These are phyloP conservation scores for Bathelium albidoporum DNA, from an alignment of 495 filamentous ascomycete species.

Conservation along the genomic window DNA sequence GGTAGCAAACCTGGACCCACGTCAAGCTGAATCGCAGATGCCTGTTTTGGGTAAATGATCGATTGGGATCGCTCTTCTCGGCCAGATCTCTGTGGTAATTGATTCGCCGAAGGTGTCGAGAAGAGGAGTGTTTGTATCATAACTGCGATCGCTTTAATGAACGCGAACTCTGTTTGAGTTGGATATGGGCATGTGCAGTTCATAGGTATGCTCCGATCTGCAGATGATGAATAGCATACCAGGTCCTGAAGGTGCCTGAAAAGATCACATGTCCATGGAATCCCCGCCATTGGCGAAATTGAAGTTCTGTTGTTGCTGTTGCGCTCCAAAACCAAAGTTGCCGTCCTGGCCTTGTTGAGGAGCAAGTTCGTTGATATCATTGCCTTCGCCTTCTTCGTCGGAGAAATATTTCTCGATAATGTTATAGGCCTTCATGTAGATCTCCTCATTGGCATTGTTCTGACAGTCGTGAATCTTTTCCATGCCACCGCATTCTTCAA, in stretches of 20 bases:
- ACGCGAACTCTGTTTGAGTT: not conserved
- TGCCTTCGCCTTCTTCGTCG: slow-evolving; percentile 84
- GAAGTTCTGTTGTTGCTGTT: slow-evolving; percentile 70
- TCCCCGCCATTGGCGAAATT: slow-evolving; percentile 87
- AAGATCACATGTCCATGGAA: slow-evolving; percentile 92
- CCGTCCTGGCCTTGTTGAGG: slow-evolving; percentile 55
- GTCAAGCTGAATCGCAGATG: too few species aligned
- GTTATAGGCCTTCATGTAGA: slow-evolving; percentile 99
- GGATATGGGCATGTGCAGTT: not conserved
- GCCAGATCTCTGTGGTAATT: too few species aligned
- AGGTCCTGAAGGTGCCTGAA: not conserved
- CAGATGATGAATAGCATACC: not conserved
- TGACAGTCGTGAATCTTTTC: slow-evolving; percentile 99
- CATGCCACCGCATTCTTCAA: slow-evolving; percentile 98
- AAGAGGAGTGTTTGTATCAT: too few species aligned
- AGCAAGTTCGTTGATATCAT: slow-evolving; percentile 54
- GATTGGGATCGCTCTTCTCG: too few species aligned
- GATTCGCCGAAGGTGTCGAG: too few species aligned
- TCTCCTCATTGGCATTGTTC: slow-evolving; percentile 99
- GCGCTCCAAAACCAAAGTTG: slow-evolving; percentile 77
- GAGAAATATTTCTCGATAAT: slow-evolving; percentile 99
- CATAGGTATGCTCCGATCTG: not conserved
- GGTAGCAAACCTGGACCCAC: not conserved
- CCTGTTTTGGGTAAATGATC: too few species aligned
- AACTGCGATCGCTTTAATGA: not conserved